phyloP scores from a whole-genome alignment of 1,139 yeast species.

The Kurtzmaniella quercitrusa region DNA sequence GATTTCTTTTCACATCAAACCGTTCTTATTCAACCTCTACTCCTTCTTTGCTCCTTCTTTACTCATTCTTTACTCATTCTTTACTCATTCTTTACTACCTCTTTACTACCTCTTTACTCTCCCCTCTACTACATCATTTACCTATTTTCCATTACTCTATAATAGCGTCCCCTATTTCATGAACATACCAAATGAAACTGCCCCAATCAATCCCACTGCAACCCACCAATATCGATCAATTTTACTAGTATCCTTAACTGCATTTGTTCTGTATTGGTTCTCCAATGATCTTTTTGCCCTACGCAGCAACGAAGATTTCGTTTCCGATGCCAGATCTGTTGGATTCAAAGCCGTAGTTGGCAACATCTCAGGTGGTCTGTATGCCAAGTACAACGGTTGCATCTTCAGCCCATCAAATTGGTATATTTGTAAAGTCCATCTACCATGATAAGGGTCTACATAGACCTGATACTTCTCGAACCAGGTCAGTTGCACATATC shows the following conservation, averaged over 20 bases:
- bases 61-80: too few relatives aligned
- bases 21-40: too few relatives aligned
- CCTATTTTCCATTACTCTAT: background rate
- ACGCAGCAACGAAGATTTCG: slow-evolving; percentile 37
- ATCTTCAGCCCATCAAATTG: slow-evolving; percentile 78
- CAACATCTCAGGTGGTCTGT: slow-evolving; percentile 92
- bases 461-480: slow-evolving; percentile 56
- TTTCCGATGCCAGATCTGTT: slow-evolving; percentile 45
- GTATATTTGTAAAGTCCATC: slow-evolving; percentile 68
- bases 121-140: background rate
- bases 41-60: too few relatives aligned
- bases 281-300: slow-evolving; percentile 69
- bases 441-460: slow-evolving; percentile 79
- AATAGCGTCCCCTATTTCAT: slow-evolving; percentile 12
- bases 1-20: too few relatives aligned
- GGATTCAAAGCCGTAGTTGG: slow-evolving; percentile 92
- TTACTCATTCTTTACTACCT: background rate
- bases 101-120: background rate
- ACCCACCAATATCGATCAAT: slow-evolving; percentile 47
- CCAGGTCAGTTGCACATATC: slow-evolving; percentile 66
- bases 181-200: slow-evolving; percentile 20
- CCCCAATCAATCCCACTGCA: slow-evolving; percentile 26
- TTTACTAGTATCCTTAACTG: slow-evolving; percentile 43
- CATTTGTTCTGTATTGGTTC: slow-evolving; percentile 76
- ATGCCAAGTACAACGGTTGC: slow-evolving; percentile 88